A percentile compares a stretch with the other conserved stretches of the same genome.
These are phyloP conservation scores for Glycine latifolia DNA, from an alignment of 306 rosid genomes.

Conservation along the genomic window DNA sequence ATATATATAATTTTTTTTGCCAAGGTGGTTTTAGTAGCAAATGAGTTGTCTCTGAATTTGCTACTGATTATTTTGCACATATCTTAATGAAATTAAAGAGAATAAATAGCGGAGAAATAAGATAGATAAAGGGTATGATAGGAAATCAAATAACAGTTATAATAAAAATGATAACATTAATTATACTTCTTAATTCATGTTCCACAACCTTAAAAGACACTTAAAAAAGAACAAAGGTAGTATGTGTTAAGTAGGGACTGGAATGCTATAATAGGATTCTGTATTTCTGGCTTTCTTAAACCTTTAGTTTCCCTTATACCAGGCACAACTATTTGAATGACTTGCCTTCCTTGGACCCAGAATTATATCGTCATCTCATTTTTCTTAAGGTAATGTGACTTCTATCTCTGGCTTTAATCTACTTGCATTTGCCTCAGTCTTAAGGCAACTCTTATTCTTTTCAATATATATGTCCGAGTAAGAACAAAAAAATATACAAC, in stretches of 20 bases:
- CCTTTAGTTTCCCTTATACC: conserved; percentile 29
- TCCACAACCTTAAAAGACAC: not conserved
- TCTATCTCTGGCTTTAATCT: conserved; percentile 33
- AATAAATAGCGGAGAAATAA: not conserved
- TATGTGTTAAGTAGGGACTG: not conserved
- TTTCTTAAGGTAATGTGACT: conserved; percentile 78
- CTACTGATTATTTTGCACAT: conserved; percentile 64
- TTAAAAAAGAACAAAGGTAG: not conserved
- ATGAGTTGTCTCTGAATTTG: conserved; percentile 10
- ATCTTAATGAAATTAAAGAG: not conserved
- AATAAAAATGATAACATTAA: not conserved
- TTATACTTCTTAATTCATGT: not conserved
- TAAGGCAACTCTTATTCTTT: conserved; percentile 19
- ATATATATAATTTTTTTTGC: conserved; percentile 50
- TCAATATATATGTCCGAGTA: not conserved
- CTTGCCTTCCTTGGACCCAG: conserved; percentile 96
- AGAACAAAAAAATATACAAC: conserved; percentile 8
- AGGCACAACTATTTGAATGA: conserved; percentile 98
- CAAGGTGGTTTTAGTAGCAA: conserved; percentile 53
- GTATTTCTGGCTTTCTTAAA: conserved; percentile 28
- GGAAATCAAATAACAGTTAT: not conserved
- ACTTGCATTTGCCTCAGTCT: conserved; percentile 36
- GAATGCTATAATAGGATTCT: not conserved
- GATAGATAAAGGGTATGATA: not conserved
- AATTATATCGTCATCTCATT: conserved; percentile 94